Conservation (phyloP, 345 rosid genomes). For the Zanthoxylum bungeanum region DNA sequence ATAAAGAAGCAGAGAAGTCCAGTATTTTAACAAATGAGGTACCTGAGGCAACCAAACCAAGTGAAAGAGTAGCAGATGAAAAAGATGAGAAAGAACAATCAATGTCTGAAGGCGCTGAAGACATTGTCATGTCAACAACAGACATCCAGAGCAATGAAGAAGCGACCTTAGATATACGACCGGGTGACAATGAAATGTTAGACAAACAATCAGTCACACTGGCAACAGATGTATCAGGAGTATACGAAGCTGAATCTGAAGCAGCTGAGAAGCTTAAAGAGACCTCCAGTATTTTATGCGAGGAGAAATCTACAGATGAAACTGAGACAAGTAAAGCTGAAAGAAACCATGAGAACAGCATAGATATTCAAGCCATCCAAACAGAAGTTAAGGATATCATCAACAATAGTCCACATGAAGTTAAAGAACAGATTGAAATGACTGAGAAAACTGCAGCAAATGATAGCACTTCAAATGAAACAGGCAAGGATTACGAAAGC, state of each 20-base stretch:
- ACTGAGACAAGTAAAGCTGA: constrained; percentile 9
- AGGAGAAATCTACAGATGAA: neutral
- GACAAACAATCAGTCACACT: constrained; percentile 2
- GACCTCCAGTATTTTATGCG: neutral
- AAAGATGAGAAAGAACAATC: neutral
- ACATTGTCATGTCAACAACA: constrained; percentile 3
- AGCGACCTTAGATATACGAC: constrained; percentile 4
- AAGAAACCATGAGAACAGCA: neutral
- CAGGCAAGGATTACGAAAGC: constrained; percentile 5
- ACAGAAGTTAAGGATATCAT: constrained; percentile 4
- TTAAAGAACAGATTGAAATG: neutral
- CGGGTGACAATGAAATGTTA: neutral
- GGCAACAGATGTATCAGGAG: constrained; percentile 16
- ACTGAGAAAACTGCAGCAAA: constrained; percentile 2
- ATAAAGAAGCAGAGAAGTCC: constrained; percentile 15
- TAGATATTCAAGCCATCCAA: constrained; percentile 1
- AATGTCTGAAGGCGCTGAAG: neutral
- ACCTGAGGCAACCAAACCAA: constrained; percentile 3
- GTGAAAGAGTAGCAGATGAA: constrained; percentile 13
- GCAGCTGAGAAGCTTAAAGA: constrained; percentile 13
- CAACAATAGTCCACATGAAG: constrained; percentile 7
- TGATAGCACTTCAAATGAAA: neutral
- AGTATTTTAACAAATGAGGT: constrained; percentile 2
- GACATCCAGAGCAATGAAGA: constrained; percentile 14
- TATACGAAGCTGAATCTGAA: constrained; percentile 3